phyloP scores from a whole-genome alignment of 371 early-diverging fungal species.

The Smittium culicis region DNA sequence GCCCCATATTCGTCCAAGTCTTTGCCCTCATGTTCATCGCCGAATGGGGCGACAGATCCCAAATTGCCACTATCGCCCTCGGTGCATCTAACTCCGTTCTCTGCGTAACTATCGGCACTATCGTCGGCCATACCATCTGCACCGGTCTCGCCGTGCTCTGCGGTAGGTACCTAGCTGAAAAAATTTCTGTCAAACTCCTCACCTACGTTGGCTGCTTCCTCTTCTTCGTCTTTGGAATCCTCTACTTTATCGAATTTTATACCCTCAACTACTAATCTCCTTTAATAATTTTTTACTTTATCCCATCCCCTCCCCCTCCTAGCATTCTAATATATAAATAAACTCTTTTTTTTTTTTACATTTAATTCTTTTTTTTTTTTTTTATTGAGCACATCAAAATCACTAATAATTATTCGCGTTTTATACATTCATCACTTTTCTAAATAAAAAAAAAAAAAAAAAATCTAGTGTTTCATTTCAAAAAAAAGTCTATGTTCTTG shows the following conservation, averaged over 20 bases:
- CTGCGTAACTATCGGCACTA: conserved; percentile 73
- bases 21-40: conserved; percentile 90
- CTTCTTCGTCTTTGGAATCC: conserved; percentile 69
- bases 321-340: too few species aligned
- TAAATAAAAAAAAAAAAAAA: too few species aligned
- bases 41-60: conserved; percentile 95
- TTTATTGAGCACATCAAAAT: too few species aligned
- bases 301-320: too few species aligned
- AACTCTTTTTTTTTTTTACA: too few species aligned
- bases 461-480: too few species aligned
- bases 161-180: conserved; percentile 74
- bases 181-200: conserved; percentile 85
- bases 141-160: conserved; percentile 86
- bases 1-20: conserved; percentile 86
- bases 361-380: too few species aligned
- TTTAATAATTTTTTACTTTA: too few species aligned
- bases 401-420: too few species aligned
- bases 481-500: too few species aligned
- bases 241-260: conserved; percentile 28
- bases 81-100: conserved; percentile 80
- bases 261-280: too few species aligned
- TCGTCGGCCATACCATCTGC: conserved; percentile 80
- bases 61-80: conserved; percentile 83
- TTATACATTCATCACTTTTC: too few species aligned
- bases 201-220: conserved; percentile 68